These are phyloP conservation scores for Graphilbum fragrans DNA, from an alignment of 2,329 filamentous ascomycete genomes.

Conservation along the genomic window DNA sequence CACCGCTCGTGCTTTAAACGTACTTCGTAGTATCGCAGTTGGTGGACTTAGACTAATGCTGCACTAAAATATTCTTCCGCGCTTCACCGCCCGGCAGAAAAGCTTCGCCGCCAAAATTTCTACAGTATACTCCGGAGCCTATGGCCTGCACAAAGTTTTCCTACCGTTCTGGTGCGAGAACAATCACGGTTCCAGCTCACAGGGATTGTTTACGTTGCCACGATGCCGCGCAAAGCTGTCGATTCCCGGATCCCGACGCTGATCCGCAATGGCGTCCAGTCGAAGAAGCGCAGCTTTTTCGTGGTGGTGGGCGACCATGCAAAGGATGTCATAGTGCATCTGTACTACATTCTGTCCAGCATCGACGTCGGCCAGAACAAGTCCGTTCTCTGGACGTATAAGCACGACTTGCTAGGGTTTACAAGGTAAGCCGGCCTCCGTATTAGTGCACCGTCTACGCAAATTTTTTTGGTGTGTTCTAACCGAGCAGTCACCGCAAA, in stretches of 20 bases:
- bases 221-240: conserved; percentile 49
- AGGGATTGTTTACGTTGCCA: conserved; percentile 12
- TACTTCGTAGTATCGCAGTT: too few relatives aligned
- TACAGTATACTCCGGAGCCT: not conserved
- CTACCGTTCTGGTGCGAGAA: too few relatives aligned
- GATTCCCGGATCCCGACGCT: conserved; percentile 85
- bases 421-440: conserved; percentile 60
- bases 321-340: conserved; percentile 93
- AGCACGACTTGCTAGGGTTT: conserved; percentile 91
- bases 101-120: conserved; percentile 11
- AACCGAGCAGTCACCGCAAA: conserved; percentile 66
- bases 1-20: too few relatives aligned
- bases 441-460: too few relatives aligned
- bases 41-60: too few relatives aligned
- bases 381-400: conserved; percentile 92
- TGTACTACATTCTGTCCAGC: conserved; percentile 83
- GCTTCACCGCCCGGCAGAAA: conserved; percentile 11
- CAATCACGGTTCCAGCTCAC: too few relatives aligned
- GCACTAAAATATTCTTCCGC: conserved; percentile 2
- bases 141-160: too few relatives aligned
- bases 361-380: conserved; percentile 70
- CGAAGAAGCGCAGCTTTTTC: conserved; percentile 98
- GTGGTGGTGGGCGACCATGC: conserved; percentile 87
- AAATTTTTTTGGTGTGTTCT: not conserved
- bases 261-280: conserved; percentile 81